Conservation (phyloP, 164 flowering plant genomes). For the Nymphaea colorata region DNA sequence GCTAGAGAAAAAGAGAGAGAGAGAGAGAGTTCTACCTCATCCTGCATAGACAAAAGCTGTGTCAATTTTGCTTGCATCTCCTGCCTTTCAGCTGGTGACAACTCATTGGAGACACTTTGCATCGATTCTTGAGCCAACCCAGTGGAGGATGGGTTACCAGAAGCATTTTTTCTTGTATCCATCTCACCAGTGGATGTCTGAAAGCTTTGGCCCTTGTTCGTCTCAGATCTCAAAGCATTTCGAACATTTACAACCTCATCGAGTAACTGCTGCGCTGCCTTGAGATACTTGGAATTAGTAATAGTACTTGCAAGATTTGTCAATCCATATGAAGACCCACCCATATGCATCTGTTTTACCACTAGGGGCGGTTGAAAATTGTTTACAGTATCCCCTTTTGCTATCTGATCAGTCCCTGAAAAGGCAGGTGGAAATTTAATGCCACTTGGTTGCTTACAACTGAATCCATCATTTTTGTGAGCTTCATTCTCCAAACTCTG, state of each 20-base stretch:
- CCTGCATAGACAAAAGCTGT: slow-evolving; percentile 68
- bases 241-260: slow-evolving; percentile 74
- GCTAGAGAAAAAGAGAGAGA: too few species aligned
- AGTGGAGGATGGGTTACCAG: slow-evolving; percentile 10
- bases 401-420: slow-evolving; percentile 6
- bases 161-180: slow-evolving; percentile 18
- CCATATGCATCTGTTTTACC: slow-evolving; percentile 17
- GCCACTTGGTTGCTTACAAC: not conserved
- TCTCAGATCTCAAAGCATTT: slow-evolving; percentile 37
- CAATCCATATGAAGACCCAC: slow-evolving; percentile 19
- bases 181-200: slow-evolving; percentile 19
- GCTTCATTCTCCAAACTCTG: slow-evolving; percentile 1
- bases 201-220: slow-evolving; percentile 19
- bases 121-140: slow-evolving; percentile 29
- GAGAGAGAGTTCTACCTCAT: slow-evolving; percentile 44
- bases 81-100: slow-evolving; percentile 55
- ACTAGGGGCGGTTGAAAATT: slow-evolving; percentile 15
- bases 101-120: slow-evolving; percentile 24
- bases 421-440: not conserved
- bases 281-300: slow-evolving; percentile 53
- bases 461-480: not conserved
- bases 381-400: slow-evolving; percentile 20
- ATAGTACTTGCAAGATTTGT: slow-evolving; percentile 20
- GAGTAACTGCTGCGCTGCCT: slow-evolving; percentile 66
- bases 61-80: slow-evolving; percentile 63